phyloP scores from a whole-genome alignment of 306 rosid species.

The Begonia fuchsioides region DNA sequence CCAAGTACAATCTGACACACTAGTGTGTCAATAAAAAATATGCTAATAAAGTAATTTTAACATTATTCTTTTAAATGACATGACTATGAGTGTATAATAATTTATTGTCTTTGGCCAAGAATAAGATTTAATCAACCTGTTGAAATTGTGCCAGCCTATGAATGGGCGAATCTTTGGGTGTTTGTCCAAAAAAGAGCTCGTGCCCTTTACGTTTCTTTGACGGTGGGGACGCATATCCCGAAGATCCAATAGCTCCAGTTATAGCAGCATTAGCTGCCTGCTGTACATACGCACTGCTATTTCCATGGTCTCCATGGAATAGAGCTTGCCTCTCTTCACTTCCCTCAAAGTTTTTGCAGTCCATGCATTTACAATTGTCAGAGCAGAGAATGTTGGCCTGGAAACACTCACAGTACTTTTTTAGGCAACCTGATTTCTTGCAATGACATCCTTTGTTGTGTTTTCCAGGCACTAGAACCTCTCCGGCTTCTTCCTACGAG shows the following conservation, averaged over 20 bases:
- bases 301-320: constrained; percentile 81
- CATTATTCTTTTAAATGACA: no score
- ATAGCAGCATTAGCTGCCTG: constrained; percentile 99
- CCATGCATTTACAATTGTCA: constrained; percentile 95
- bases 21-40: no score
- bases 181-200: constrained; percentile 52
- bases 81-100: no score
- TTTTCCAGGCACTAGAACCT: constrained; percentile 67
- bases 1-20: no score
- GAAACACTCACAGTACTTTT: constrained; percentile 95
- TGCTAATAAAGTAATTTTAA: no score
- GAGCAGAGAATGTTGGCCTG: constrained; percentile 99
- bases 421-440: constrained; percentile 96
- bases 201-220: constrained; percentile 72
- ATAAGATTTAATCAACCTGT: constrained; percentile 45
- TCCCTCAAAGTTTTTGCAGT: constrained; percentile 99
- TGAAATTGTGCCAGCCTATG: constrained; percentile 53
- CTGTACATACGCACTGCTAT: constrained; percentile 59
- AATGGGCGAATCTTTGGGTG: constrained; percentile 58
- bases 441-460: constrained; percentile 99
- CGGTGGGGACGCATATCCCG: constrained; percentile 80
- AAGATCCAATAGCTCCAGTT: constrained; percentile 96
- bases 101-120: not conserved
- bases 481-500: constrained; percentile 83
- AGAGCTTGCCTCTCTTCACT: constrained; percentile 98